Conservation (phyloP, 1,284 basidiomycete genomes). For the Pseudozyma tsukubaensis region DNA sequence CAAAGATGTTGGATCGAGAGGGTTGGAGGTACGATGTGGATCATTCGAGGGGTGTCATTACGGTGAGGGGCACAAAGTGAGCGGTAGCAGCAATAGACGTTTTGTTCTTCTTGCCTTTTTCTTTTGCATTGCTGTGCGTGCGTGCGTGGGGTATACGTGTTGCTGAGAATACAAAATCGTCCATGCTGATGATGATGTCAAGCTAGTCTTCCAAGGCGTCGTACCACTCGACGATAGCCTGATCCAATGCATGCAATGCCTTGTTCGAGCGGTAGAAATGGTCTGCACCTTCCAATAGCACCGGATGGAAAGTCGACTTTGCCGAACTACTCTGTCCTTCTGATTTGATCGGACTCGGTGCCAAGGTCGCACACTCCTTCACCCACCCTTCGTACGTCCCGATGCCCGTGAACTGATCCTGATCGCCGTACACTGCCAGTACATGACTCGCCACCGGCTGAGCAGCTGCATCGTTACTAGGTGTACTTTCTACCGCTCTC, state of each 20-base stretch:
- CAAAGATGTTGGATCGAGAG: slow-evolving; percentile 64
- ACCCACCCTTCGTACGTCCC: slow-evolving; percentile 38
- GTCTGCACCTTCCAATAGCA: slow-evolving; percentile 32
- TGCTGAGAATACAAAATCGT: neutral
- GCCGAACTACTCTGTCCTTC: neutral
- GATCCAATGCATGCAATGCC: slow-evolving; percentile 26
- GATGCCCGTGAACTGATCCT: slow-evolving; percentile 46
- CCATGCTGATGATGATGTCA: neutral
- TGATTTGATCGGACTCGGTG: slow-evolving; percentile 8
- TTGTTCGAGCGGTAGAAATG: slow-evolving; percentile 39
- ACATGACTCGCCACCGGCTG: slow-evolving; percentile 34
- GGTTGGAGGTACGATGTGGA: slow-evolving; percentile 64
- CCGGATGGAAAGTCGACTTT: slow-evolving; percentile 38
- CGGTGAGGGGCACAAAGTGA: slow-evolving; percentile 42
- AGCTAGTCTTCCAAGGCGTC: slow-evolving; percentile 25
- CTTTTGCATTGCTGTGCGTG: neutral
- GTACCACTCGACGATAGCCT: slow-evolving; percentile 29
- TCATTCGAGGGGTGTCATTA: slow-evolving; percentile 40
- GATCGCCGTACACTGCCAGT: slow-evolving; percentile 38
- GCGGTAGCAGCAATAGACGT: neutral
- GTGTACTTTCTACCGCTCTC: slow-evolving; percentile 16
- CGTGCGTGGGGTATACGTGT: neutral
- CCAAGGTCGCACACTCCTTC: slow-evolving; percentile 14
- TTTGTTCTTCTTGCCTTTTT: no score
- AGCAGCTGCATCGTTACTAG: slow-evolving; percentile 21